phyloP scores from a whole-genome alignment of 2,329 filamentous ascomycete species.

The Pseudogymnoascus sp. region DNA sequence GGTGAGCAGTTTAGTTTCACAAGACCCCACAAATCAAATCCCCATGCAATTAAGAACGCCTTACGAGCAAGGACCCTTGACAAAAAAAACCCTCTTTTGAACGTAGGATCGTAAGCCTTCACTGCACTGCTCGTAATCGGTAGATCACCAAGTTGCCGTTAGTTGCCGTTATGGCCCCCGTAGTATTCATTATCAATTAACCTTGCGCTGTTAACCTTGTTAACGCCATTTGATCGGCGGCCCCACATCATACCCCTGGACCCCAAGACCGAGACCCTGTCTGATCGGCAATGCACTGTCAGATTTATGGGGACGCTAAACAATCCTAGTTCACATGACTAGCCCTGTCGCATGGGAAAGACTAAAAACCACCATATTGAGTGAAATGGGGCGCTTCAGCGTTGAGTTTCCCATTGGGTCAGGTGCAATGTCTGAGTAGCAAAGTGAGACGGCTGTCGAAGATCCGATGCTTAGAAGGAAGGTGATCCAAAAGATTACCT shows the following conservation, averaged over 20 bases:
- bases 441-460: background rate
- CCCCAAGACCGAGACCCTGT: background rate
- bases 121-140: background rate
- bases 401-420: background rate
- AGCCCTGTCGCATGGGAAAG: background rate
- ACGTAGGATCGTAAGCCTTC: background rate
- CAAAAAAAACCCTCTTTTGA: background rate
- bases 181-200: background rate
- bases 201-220: background rate
- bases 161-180: background rate
- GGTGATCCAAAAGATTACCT: background rate
- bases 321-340: background rate
- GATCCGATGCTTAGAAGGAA: background rate
- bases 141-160: background rate
- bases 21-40: background rate
- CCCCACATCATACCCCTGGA: background rate
- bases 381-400: background rate
- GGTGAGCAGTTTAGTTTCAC: background rate
- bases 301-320: background rate
- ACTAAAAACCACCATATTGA: background rate
- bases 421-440: background rate
- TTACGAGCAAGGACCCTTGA: background rate
- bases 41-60: background rate
- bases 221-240: background rate
- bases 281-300: background rate